Evolutionary conservation across 768 basidiomycete genomes (phyloP).

Genomic region (Myochromella boudieri): DNA sequence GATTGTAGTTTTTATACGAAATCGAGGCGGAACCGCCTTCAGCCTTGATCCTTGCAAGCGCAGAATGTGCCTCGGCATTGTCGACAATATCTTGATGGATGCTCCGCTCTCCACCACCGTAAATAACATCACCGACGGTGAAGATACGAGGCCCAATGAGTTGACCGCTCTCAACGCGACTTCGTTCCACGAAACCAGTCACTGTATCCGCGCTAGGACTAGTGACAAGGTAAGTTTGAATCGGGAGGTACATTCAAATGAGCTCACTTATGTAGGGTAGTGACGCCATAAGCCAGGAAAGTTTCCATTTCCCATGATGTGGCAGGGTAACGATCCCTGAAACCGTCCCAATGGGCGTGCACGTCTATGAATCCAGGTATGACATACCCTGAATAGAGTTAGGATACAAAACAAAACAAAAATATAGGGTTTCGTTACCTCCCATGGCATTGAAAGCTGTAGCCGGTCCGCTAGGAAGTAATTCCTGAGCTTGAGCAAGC

Average conservation of each 20-base stretch:
- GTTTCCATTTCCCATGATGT: conserved; percentile 75
- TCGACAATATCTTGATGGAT: conserved; percentile 66
- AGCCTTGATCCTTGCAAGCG: conserved; percentile 65
- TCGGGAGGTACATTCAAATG: neutral
- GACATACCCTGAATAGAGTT: conserved; percentile 49
- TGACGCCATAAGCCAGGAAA: conserved; percentile 76
- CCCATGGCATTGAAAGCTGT: conserved; percentile 58
- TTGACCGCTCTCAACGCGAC: conserved; percentile 65
- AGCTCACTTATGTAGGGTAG: conserved; percentile 71
- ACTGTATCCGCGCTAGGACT: conserved; percentile 69
- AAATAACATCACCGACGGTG: conserved; percentile 65
- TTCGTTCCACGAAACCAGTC: conserved; percentile 63
- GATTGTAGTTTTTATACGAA: conserved; percentile 79
- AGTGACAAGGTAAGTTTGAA: neutral
- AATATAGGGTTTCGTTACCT: conserved; percentile 38
- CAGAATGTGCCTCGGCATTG: conserved; percentile 61
- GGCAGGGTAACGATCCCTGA: conserved; percentile 51
- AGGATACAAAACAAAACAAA: neutral
- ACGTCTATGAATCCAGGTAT: conserved; percentile 76
- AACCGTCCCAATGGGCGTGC: conserved; percentile 73
- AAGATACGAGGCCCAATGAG: conserved; percentile 73
- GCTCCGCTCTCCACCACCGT: conserved; percentile 45
- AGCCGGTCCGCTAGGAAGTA: conserved; percentile 36
- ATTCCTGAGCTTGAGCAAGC: conserved; percentile 20
- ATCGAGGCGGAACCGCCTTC: conserved; percentile 71